These are phyloP conservation scores for Hypoxylon crocopeplum DNA, from an alignment of 495 filamentous ascomycete genomes.

Conservation along the genomic window DNA sequence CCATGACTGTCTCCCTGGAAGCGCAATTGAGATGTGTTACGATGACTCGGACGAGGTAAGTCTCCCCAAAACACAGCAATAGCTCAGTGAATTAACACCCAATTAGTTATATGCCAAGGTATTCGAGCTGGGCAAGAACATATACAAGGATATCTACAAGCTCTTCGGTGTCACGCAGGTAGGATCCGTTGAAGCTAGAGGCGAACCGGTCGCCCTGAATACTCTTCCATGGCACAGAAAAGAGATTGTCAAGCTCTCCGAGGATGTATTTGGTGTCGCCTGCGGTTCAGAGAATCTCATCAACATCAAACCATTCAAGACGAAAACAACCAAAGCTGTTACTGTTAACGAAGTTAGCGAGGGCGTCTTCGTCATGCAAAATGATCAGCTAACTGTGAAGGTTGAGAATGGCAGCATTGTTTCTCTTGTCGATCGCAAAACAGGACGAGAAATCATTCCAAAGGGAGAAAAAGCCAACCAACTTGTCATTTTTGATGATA, in stretches of 20 bases:
- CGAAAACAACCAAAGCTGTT: conserved; percentile 53
- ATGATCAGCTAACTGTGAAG: conserved; percentile 72
- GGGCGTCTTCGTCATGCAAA: conserved; percentile 80
- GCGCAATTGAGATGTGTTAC: conserved; percentile 95
- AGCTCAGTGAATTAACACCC: conserved; percentile 12
- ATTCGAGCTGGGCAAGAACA: conserved; percentile 75
- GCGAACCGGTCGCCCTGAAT: conserved; percentile 68
- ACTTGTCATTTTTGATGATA: conserved; percentile 95
- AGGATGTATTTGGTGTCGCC: conserved; percentile 52
- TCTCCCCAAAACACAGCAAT: not conserved
- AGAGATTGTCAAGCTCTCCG: conserved; percentile 70
- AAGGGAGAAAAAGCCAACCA: conserved; percentile 85
- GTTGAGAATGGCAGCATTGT: conserved; percentile 79
- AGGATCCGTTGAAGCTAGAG: conserved; percentile 37
- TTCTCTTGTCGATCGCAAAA: conserved; percentile 76
- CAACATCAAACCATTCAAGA: conserved; percentile 56
- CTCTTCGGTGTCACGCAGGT: conserved; percentile 65
- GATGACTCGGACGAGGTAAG: conserved; percentile 82
- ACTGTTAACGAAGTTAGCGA: conserved; percentile 68
- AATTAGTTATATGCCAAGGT: conserved; percentile 75
- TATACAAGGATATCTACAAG: conserved; percentile 73
- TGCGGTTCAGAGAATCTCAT: conserved; percentile 57
- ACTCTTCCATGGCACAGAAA: conserved; percentile 83
- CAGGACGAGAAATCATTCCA: conserved; percentile 77
- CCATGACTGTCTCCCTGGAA: conserved; percentile 96